Conservation (phyloP, 352 stramenopile genomes). For the Phytophthora kernoviae region DNA sequence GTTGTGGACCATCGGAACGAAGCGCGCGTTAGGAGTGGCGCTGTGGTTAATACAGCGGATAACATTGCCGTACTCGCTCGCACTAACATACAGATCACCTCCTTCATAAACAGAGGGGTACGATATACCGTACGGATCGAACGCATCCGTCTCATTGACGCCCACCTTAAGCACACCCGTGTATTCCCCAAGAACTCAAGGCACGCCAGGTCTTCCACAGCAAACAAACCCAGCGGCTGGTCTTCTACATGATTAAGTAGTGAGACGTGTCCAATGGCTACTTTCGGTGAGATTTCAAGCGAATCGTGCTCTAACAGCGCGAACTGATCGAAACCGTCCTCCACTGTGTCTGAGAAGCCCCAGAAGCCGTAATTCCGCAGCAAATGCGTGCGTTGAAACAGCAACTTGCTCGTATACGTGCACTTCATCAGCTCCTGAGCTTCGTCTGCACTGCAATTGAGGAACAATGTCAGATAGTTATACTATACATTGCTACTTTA, state of each 20-base stretch:
- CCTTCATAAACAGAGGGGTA: slow-evolving; percentile 75
- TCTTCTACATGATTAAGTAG: slow-evolving; percentile 52
- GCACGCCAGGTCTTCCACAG: slow-evolving; percentile 43
- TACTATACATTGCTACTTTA: neutral
- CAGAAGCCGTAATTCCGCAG: slow-evolving; percentile 82
- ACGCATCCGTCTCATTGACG: slow-evolving; percentile 37
- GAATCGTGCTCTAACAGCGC: slow-evolving; percentile 20
- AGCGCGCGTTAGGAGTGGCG: slow-evolving; percentile 56
- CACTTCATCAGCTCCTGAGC: slow-evolving; percentile 69
- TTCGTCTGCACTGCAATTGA: slow-evolving; percentile 31
- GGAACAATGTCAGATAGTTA: neutral
- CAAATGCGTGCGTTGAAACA: slow-evolving; percentile 71
- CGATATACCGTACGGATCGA: slow-evolving; percentile 72
- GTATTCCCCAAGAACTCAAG: slow-evolving; percentile 69
- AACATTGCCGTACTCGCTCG: slow-evolving; percentile 72
- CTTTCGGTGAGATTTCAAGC: slow-evolving; percentile 47
- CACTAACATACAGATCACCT: slow-evolving; percentile 71
- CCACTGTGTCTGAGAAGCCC: slow-evolving; percentile 60
- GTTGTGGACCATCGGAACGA: slow-evolving; percentile 65
- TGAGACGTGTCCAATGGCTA: slow-evolving; percentile 59
- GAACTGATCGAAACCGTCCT: slow-evolving; percentile 59
- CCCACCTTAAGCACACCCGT: slow-evolving; percentile 66
- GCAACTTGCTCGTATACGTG: slow-evolving; percentile 72
- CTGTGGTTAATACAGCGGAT: slow-evolving; percentile 86
- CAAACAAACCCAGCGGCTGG: slow-evolving; percentile 67